phyloP scores from a whole-genome alignment of 345 rosid species.

The Sonneratia caseolaris region DNA sequence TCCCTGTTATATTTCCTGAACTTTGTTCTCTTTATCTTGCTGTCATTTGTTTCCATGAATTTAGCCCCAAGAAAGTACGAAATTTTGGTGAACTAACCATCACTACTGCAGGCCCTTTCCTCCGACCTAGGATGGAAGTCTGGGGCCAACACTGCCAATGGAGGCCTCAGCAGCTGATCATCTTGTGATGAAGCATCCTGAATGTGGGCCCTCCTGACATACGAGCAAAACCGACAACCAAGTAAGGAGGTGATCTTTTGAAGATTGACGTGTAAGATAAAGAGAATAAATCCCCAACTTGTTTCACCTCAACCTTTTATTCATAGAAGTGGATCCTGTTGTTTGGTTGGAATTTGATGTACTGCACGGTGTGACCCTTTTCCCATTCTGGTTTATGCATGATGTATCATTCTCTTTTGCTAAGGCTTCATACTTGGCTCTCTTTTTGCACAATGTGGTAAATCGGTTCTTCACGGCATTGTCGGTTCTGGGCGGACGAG shows the following conservation, averaged over 20 bases:
- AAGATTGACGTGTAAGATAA: background rate
- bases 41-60: background rate
- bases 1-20: background rate
- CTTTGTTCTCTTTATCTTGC: background rate
- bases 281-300: background rate
- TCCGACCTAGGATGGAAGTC: conserved; percentile 26
- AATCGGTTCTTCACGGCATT: conserved; percentile 97
- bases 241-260: background rate
- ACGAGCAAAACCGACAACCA: background rate
- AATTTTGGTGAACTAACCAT: conserved; percentile 19
- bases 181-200: conserved; percentile 32
- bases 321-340: conserved; percentile 30
- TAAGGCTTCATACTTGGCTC: conserved; percentile 87
- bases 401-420: conserved; percentile 59
- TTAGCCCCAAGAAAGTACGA: background rate
- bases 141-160: conserved; percentile 47
- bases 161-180: conserved; percentile 57
- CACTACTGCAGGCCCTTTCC: conserved; percentile 27
- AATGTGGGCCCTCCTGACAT: conserved; percentile 38
- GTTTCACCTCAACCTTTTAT: conserved; percentile 50
- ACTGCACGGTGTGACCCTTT: conserved; percentile 46
- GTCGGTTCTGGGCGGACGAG: conserved; percentile 58
- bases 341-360: conserved; percentile 31
- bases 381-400: conserved; percentile 51
- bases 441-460: conserved; percentile 94